Evolutionary conservation across 75 land plant species (phyloP).

Genomic region (Picea glauca): DNA sequence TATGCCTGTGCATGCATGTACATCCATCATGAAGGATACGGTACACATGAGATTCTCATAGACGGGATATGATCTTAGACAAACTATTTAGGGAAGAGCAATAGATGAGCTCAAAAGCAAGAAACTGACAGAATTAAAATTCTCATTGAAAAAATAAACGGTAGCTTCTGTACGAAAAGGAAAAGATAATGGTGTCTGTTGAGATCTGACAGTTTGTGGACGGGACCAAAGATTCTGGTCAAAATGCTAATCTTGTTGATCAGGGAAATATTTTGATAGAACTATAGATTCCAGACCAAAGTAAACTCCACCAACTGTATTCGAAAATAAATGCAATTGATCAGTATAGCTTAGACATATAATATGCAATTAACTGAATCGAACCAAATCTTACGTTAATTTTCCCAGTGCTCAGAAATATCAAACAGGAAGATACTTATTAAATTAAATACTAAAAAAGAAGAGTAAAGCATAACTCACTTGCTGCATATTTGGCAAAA

Average conservation of each 20-base stretch:
- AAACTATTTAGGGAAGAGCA: background rate
- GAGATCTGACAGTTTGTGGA: background rate
- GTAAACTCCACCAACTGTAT: constrained; percentile 11
- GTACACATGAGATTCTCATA: background rate
- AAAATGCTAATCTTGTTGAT: background rate
- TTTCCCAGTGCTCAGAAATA: background rate
- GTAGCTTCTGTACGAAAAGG: background rate
- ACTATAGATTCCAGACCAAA: constrained; percentile 7
- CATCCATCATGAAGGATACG: background rate
- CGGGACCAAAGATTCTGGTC: background rate
- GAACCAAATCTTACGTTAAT: background rate
- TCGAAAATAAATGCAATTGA: background rate
- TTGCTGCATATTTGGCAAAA: constrained; percentile 8
- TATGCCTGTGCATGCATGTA: background rate
- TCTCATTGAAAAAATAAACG: background rate
- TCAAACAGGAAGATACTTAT: background rate
- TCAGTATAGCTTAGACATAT: background rate
- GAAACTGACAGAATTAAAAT: background rate
- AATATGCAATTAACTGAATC: background rate
- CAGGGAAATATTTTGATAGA: constrained; percentile 1
- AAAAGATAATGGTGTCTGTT: background rate
- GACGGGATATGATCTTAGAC: background rate
- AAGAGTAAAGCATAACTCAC: background rate
- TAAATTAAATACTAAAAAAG: background rate
- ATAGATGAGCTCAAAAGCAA: background rate